Evolutionary conservation across 2,329 filamentous ascomycete genomes (phyloP).

Genomic region (Colletotrichum sp.): DNA sequence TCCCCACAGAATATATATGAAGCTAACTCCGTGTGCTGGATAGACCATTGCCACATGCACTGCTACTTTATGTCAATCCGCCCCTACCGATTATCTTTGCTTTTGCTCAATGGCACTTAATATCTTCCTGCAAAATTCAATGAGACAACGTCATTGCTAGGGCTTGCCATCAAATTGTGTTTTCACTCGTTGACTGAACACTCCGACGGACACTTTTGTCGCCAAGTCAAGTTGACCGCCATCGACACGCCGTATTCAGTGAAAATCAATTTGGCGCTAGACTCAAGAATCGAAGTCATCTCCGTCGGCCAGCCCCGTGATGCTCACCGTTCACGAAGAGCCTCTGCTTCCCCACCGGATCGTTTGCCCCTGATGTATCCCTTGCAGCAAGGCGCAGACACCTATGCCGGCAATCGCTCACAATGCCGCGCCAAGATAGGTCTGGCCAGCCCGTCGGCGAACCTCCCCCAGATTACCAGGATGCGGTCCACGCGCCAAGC

Average conservation of each 20-base stretch:
- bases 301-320: background rate
- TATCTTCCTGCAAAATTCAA: no score
- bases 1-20: background rate
- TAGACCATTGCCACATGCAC: background rate
- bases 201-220: background rate
- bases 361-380: background rate
- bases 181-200: background rate
- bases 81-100: background rate
- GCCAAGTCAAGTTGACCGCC: accelerated
- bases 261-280: background rate
- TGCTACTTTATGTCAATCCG: background rate
- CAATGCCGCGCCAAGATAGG: background rate
- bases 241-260: background rate
- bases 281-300: background rate
- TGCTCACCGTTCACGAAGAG: background rate
- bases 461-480: constrained; percentile 2
- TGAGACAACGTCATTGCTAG: background rate
- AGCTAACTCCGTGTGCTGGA: background rate
- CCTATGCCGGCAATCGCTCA: background rate
- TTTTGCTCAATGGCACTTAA: background rate
- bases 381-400: background rate
- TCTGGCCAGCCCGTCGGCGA: background rate
- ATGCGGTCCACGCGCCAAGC: background rate
- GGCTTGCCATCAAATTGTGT: background rate
- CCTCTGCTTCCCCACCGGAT: background rate